Percentiles rank a stretch among this genome's conserved stretches.
phyloP scores from a whole-genome alignment of 2,329 filamentous ascomycete species.

The Corynespora cassiicola region DNA sequence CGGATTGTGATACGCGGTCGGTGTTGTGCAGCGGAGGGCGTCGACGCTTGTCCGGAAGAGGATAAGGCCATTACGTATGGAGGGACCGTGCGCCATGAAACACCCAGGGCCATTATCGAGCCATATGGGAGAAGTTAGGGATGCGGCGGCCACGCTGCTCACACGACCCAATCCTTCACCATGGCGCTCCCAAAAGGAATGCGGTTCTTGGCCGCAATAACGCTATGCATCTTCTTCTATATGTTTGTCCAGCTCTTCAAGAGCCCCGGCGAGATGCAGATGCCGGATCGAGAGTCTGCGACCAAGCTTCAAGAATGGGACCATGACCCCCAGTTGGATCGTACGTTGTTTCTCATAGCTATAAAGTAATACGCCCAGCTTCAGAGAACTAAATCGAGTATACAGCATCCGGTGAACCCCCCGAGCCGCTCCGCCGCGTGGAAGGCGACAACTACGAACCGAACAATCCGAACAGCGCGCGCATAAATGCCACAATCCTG shows the following conservation, averaged over 20 bases:
- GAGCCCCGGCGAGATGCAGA: conserved; percentile 54
- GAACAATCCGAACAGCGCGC: conserved; percentile 75
- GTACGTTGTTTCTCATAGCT: conserved; percentile 60
- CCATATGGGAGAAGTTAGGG: too few species aligned
- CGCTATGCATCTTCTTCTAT: conserved; percentile 76
- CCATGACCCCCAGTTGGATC: conserved; percentile 84
- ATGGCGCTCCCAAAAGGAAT: conserved; percentile 90
- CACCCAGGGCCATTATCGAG: too few species aligned
- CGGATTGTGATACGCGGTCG: conserved; percentile 14
- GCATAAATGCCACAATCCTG: conserved; percentile 92
- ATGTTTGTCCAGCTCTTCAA: conserved; percentile 78
- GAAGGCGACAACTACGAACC: conserved; percentile 76
- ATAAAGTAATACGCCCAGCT: not conserved
- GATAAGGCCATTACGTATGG: conserved; percentile 17
- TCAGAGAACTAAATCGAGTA: conserved; percentile 10
- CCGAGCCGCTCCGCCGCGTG: conserved; percentile 75
- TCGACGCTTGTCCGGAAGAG: conserved; percentile 8
- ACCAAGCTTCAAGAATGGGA: conserved; percentile 67
- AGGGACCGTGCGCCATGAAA: too few species aligned
- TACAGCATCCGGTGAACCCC: conserved; percentile 81
- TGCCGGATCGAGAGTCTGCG: conserved; percentile 29
- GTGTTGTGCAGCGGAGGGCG: conserved; percentile 11
- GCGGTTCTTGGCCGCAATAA: conserved; percentile 75
- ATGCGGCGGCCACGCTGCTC: too few species aligned
- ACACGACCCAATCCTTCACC: too few species aligned